Conservation (phyloP, 2,329 filamentous ascomycete genomes). For the Plenodomus biglobosus region DNA sequence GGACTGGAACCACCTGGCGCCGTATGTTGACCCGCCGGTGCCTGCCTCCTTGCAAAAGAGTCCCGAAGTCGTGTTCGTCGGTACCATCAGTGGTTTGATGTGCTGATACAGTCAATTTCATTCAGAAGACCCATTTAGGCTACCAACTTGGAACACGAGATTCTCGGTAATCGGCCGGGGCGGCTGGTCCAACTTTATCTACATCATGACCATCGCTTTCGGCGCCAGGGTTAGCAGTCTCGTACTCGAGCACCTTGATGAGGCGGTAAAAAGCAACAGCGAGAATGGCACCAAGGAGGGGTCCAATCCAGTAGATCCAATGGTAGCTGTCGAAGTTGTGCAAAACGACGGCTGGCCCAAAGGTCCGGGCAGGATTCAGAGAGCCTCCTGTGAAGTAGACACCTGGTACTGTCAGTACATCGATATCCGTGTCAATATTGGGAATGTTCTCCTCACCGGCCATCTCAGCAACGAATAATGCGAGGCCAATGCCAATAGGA, state of each 20-base stretch:
- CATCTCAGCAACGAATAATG: conserved; percentile 52
- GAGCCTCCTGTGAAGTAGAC: conserved; percentile 53
- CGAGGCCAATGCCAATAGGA: conserved; percentile 48
- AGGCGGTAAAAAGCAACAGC: conserved; percentile 54
- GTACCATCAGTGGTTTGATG: conserved; percentile 29
- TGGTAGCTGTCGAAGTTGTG: conserved; percentile 49
- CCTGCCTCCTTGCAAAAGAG: conserved; percentile 13
- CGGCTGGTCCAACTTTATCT: conserved; percentile 19
- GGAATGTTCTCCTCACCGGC: conserved; percentile 31
- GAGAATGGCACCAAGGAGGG: conserved; percentile 49
- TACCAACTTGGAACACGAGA: background rate
- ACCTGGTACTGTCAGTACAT: conserved; percentile 30
- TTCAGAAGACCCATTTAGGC: background rate
- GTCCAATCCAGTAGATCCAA: conserved; percentile 57
- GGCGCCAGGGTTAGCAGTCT: conserved; percentile 53
- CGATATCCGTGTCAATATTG: background rate
- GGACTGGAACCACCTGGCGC: conserved; percentile 4
- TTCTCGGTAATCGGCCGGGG: background rate
- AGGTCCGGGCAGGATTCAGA: conserved; percentile 53
- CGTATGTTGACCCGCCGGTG: conserved; percentile 3
- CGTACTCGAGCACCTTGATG: conserved; percentile 54
- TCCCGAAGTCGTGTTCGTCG: conserved; percentile 28
- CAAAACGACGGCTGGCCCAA: conserved; percentile 52
- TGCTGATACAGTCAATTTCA: conserved; percentile 22
- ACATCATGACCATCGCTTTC: conserved; percentile 50